phyloP scores from a whole-genome alignment of 257 asterid species.

The Nyctanthes arbortristis region DNA sequence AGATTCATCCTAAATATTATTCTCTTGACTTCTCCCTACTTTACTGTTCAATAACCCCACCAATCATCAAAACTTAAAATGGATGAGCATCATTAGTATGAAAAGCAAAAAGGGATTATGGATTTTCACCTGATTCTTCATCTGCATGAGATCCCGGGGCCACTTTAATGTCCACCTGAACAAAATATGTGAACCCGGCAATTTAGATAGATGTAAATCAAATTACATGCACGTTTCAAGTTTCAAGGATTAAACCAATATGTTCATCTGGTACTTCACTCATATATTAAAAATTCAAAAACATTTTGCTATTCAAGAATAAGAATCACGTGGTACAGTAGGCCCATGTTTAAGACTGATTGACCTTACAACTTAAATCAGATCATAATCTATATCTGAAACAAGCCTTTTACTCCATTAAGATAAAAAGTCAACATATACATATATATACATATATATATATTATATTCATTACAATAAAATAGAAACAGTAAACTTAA shows the following conservation, averaged over 20 bases:
- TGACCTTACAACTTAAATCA: no score
- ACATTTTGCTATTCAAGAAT: neutral
- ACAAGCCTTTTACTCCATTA: no score
- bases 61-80: neutral
- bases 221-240: neutral
- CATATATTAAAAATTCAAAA: neutral
- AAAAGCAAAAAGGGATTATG: neutral
- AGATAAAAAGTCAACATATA: no score
- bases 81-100: slow-evolving; percentile 12
- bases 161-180: slow-evolving; percentile 91
- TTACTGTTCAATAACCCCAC: neutral
- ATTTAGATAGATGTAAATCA: neutral
- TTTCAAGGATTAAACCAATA: slow-evolving; percentile 1
- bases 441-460: no score
- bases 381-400: no score
- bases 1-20: neutral
- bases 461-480: no score
- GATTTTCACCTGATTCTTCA: slow-evolving; percentile 74
- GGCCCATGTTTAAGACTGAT: no score
- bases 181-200: slow-evolving; percentile 19
- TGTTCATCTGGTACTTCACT: slow-evolving; percentile 2
- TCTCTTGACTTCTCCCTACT: slow-evolving; percentile 6
- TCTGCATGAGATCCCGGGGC: slow-evolving; percentile 96
- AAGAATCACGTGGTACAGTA: no score
- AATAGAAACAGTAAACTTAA: neutral